Evolutionary conservation across 768 basidiomycete species (phyloP).

Genomic region (Auriculariales sp.): DNA sequence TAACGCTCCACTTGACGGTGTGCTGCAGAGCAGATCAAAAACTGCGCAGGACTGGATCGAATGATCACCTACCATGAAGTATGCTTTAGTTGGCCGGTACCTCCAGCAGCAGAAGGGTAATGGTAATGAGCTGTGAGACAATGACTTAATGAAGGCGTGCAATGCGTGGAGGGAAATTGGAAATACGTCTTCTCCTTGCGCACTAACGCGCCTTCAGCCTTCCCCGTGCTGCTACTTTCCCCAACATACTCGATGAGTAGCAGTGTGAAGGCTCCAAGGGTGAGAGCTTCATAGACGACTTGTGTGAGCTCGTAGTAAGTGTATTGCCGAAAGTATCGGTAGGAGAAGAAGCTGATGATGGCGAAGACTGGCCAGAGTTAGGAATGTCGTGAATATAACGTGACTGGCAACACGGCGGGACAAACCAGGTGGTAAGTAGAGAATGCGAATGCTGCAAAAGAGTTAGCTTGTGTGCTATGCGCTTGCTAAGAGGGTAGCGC

Average conservation of each 20-base stretch:
- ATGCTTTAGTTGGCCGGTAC: conserved; percentile 71
- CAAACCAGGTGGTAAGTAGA: conserved; percentile 58
- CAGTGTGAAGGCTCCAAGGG: conserved; percentile 67
- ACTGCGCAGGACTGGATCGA: neutral
- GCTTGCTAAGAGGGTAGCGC: conserved; percentile 12
- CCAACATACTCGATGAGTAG: conserved; percentile 80
- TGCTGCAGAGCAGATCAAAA: conserved; percentile 4
- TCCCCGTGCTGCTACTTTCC: conserved; percentile 44
- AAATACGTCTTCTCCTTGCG: conserved; percentile 65
- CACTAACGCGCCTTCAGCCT: conserved; percentile 49
- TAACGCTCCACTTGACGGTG: conserved; percentile 54
- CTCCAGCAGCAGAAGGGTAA: conserved; percentile 72
- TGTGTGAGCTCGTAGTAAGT: conserved; percentile 44
- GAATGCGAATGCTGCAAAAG: conserved; percentile 34
- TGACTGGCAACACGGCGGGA: neutral
- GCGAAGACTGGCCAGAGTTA: conserved; percentile 34
- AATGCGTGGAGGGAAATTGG: conserved; percentile 43
- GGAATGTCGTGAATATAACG: neutral
- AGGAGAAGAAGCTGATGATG: conserved; percentile 74
- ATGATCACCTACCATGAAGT: conserved; percentile 45
- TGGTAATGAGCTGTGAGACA: conserved; percentile 49
- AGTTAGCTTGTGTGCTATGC: neutral
- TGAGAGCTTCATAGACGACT: conserved; percentile 46
- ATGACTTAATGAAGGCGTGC: conserved; percentile 62
- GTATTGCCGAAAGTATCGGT: conserved; percentile 68